Conservation (phyloP, 2,329 filamentous ascomycete genomes). For the Epichloe hybrida region DNA sequence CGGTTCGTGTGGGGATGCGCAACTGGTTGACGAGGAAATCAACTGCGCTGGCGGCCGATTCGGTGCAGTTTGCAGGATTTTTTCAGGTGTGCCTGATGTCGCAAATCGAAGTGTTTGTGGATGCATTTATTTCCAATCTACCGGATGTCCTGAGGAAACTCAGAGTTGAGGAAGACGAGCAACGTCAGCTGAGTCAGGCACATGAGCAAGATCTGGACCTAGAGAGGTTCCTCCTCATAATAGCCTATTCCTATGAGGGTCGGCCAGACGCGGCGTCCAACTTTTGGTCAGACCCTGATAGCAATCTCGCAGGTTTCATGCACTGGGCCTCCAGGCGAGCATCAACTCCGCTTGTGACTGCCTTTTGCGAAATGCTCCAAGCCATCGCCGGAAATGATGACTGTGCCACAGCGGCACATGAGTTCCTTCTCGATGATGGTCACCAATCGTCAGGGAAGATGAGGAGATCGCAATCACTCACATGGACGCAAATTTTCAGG, state of each 20-base stretch:
- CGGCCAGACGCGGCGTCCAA: constrained; percentile 71
- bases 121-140: constrained; percentile 89
- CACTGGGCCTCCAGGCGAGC: constrained; percentile 94
- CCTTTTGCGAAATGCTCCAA: constrained; percentile 92
- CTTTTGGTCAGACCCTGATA: constrained; percentile 88
- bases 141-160: constrained; percentile 81
- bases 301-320: constrained; percentile 86
- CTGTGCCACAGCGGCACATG: constrained; percentile 73
- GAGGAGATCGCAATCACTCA: constrained; percentile 70
- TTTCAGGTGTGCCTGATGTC: constrained; percentile 65
- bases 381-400: constrained; percentile 72
- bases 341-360: constrained; percentile 88
- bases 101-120: constrained; percentile 75
- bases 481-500: constrained; percentile 84
- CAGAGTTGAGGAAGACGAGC: constrained; percentile 80
- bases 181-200: constrained; percentile 52
- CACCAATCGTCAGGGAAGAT: constrained; percentile 62
- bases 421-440: constrained; percentile 79
- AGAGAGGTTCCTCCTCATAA: constrained; percentile 82
- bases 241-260: constrained; percentile 81
- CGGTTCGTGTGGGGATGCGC: constrained; percentile 69
- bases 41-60: constrained; percentile 52
- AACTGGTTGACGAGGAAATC: constrained; percentile 74
- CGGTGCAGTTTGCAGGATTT: constrained; percentile 52
- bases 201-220: constrained; percentile 61